Base-by-base conservation (phyloP, 805 yeast genomes). In the Kodamaea hsintzibuensis region DNA sequence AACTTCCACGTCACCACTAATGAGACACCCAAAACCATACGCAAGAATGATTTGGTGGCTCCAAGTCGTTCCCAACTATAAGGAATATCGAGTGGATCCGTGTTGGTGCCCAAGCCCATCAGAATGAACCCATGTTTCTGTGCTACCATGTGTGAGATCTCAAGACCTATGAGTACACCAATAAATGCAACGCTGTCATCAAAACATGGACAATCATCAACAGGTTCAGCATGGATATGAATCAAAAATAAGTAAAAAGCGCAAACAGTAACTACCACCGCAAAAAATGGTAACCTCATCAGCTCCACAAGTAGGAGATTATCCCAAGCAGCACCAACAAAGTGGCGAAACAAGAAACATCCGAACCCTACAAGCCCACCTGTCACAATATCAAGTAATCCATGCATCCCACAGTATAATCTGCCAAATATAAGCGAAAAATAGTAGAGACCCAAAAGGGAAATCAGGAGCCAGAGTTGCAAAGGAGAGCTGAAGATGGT, bases 351-450 rank as follows among this genome's bases (percentile, higher is more conserved):
- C n/a, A 76, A 45, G 57, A 82, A 82, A 37, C 87, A 74, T 0
- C 71, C 39, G 0, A 72, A 48, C 0, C 99, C 99, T 14, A 91
- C 71, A 0, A 80, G 0, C 0, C 82, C 71, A 5, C 99, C 99
- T 16, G 81, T 65, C 0, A 72, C 49, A 2, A 95, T 77, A 66
- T 95, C 99, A 18, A 88, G 70, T 55, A 89, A 81, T 2, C 99
- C 98, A 71, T 95, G 99, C 99, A 93, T 93, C 2, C 99, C 99
- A 68, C 97, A 91, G 72, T 95, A 93, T 8, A 93, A 64, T 53
- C 99, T 77, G 14, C 99, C 99, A 56, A 83, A 66, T 1, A 89
- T 80, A 55, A 95, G 74, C 7, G 91, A 82, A 38, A 77, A 55
- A 62, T 83, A 84, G 66, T 91, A 91, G 18, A 81, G 47, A 14